Base-by-base conservation (phyloP, 495 filamentous ascomycete species). In the Haplographium delicatum region DNA sequence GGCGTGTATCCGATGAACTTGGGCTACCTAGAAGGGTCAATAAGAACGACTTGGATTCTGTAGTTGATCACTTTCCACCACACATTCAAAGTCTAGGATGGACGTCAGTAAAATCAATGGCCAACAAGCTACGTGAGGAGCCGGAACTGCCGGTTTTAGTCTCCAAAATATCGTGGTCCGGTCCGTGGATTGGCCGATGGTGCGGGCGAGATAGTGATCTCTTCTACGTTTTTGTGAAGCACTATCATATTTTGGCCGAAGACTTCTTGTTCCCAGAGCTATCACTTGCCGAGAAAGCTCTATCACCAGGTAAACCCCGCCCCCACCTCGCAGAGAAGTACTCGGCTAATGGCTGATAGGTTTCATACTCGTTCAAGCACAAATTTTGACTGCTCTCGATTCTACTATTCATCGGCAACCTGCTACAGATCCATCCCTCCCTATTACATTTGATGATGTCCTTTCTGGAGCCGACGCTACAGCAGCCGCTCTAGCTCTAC, bases 141-240 rank as follows among this genome's bases (percentile, higher is more conserved):
- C 80, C 84, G 9, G 78, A 82, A 44, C 65, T 81, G 13, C 88
- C 90, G 11, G 59, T 94, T 22, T 80, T 80, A 27, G 82, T 82
- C 5, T 70, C 79, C 30, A 81, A 85, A 59, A 85, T 96, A 23
- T 69, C 80, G 23, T 98, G 91, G 91, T 74, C 85, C 58, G 88
- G 91, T 4, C 82, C 83, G 0, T 98, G 93, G 93, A 69, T 84
- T 4, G 76, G 80, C 24, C 80, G 89, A 42, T 98, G 93, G 93
- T 82, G 77, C 54, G 93, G 93, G 7, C 80, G 83, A 15, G 93
- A 98, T 55, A 95, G 85, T 10, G 93, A 96, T 67, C 69, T 98
- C 38, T 88, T 97, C 60, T 97, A 86, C 69, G 83, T 96, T 13
- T 98, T 98, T 65, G 81, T 84, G 65, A 96, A 95, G 68, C 83